These are phyloP conservation scores for Mentha longifolia DNA, from an alignment of 257 asterid genomes.

Conservation along the genomic window DNA sequence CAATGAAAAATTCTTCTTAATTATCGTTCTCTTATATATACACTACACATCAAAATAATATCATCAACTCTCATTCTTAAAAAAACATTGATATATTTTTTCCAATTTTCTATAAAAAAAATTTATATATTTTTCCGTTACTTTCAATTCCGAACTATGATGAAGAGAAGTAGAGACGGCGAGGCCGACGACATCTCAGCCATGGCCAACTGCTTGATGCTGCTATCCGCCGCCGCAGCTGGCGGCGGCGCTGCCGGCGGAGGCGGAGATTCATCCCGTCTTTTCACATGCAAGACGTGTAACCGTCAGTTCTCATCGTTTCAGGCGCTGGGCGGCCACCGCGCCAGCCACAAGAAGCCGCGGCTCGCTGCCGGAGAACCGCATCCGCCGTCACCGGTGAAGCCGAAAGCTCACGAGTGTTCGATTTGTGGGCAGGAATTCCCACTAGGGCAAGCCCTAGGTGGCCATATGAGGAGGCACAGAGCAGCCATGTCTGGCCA, in stretches of 20 bases:
- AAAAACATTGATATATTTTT: too few species aligned
- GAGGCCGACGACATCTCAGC: slow-evolving; percentile 29
- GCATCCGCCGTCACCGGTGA: slow-evolving; percentile 38
- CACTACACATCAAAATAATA: background rate
- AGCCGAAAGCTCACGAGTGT: slow-evolving; percentile 60
- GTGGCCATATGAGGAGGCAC: slow-evolving; percentile 74
- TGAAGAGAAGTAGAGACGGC: slow-evolving; percentile 36
- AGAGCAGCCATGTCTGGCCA: slow-evolving; percentile 34
- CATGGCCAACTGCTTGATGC: slow-evolving; percentile 50
- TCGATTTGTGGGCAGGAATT: slow-evolving; percentile 60
- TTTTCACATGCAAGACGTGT: slow-evolving; percentile 61
- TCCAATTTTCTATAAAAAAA: too few species aligned
- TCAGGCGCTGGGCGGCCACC: slow-evolving; percentile 73
- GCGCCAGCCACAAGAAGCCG: slow-evolving; percentile 69
- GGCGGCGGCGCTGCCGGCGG: background rate
- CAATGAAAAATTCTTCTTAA: background rate
- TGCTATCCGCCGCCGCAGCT: slow-evolving; percentile 35
- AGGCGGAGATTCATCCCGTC: slow-evolving; percentile 16
- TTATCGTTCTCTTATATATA: background rate
- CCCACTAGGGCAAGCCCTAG: slow-evolving; percentile 62
- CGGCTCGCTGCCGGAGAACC: slow-evolving; percentile 35
- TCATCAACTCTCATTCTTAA: slow-evolving; percentile 11
- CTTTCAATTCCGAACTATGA: background rate
- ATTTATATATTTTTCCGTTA: too few species aligned
- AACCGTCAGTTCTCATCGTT: slow-evolving; percentile 58